Base-by-base conservation (phyloP, 108 stramenopile genomes). In the Epipyxis sp. region DNA sequence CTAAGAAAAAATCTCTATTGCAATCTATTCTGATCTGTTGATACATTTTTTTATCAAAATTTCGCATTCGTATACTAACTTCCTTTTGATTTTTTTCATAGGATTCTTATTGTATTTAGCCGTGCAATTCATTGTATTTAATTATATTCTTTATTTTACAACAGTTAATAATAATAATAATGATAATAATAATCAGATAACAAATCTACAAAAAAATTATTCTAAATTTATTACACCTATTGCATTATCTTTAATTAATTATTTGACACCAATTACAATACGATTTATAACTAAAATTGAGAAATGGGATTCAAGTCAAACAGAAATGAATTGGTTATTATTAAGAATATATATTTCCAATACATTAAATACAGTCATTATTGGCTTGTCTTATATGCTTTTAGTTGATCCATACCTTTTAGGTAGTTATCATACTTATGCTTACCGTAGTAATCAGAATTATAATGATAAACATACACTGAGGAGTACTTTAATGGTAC, bases 171-270 rank as follows among this genome's bases (percentile, higher is more conserved):
- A 65, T 37, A 3, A 29, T 37, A 65, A 32, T 37, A 32, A 16
- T 6, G 34, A 65, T 32, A 6, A 35, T 13, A 20, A 6, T 13
- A 50, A 20, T 50, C 20, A 6, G 6, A 20, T 50, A 50, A 6
- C 46, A 13, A 20, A 20, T 13, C 13, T 50, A 37, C 34, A 16
- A 6, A 65, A 65, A 10, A 37, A 32, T 6, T 6, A 65, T 13
- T 65, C 61, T n/a, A n/a, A n/a, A 37, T 65, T 65, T 29, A 65
- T 65, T 65, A 37, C 35, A 6, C 61, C 61, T 29, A 65, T 65
- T 37, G 34, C 34, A 35, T 65, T 65, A 37, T 32, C 20, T 65
- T 10, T 65, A 32, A 37, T 65, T 37, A 65, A 25, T 37, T 29
- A 3, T 10, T 29, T 37, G 10, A 35, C 34, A 25, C 61, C 61